A percentile compares a stretch with the other conserved stretches of the same genome.
Evolutionary conservation across 2,329 filamentous ascomycete species (phyloP).

Genomic region (Cercospora citrullina): DNA sequence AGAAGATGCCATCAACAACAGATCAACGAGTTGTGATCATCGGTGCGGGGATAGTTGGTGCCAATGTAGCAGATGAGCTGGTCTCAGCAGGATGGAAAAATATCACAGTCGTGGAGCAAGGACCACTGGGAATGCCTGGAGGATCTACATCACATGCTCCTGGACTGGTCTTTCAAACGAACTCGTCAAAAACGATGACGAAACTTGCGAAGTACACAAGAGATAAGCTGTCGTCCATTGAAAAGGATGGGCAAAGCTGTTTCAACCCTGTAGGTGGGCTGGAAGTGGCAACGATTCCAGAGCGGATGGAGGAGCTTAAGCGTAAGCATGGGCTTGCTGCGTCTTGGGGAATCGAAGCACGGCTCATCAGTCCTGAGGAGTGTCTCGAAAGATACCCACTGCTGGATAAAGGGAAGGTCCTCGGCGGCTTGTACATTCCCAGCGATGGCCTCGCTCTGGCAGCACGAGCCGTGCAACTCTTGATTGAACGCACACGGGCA

Average conservation of each 20-base stretch:
- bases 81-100: constrained; percentile 62
- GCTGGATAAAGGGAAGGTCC: constrained; percentile 49
- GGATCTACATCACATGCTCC: constrained; percentile 67
- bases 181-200: constrained; percentile 58
- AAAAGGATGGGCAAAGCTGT: constrained; percentile 52
- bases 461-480: constrained; percentile 60
- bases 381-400: constrained; percentile 57
- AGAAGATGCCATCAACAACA: constrained; percentile 38
- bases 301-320: constrained; percentile 61
- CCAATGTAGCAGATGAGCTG: constrained; percentile 65
- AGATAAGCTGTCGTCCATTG: constrained; percentile 58
- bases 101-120: constrained; percentile 66
- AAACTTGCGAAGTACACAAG: constrained; percentile 62
- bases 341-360: constrained; percentile 61
- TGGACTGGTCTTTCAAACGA: constrained; percentile 65
- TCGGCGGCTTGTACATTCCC: constrained; percentile 62
- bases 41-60: constrained; percentile 64
- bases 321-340: constrained; percentile 61
- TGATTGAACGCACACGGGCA: constrained; percentile 58
- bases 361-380: constrained; percentile 54
- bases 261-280: constrained; percentile 65
- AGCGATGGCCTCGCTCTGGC: constrained; percentile 62
- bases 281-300: constrained; percentile 62
- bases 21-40: constrained; percentile 54
- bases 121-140: constrained; percentile 62